phyloP scores from a whole-genome alignment of 2,329 filamentous ascomycete species.

The Neofusicoccum ribis region DNA sequence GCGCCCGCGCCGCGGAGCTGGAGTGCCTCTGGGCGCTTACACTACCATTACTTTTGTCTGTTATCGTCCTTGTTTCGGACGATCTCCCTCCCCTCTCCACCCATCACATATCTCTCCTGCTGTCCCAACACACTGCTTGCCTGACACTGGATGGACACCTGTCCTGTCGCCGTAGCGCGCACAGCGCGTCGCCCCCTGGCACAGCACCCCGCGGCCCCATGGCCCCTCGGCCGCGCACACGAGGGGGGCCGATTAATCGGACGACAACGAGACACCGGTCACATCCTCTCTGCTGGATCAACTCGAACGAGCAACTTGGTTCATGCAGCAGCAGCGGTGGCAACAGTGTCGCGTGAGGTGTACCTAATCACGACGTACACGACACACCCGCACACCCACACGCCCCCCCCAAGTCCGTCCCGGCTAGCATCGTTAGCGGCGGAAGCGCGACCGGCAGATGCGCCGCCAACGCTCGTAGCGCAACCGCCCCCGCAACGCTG shows the following conservation, averaged over 20 bases:
- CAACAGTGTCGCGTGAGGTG: slow-evolving; percentile 13
- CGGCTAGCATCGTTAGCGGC: not conserved
- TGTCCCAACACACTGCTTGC: not conserved
- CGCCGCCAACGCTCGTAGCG: not conserved
- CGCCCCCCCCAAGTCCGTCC: too few species aligned
- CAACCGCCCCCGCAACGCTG: not conserved
- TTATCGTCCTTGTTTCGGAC: not conserved
- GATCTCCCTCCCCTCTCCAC: not conserved
- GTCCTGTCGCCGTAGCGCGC: not conserved
- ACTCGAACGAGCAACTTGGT: not conserved
- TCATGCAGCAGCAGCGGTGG: not conserved
- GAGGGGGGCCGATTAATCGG: too few species aligned
- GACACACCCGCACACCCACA: too few species aligned
- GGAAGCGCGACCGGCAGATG: not conserved
- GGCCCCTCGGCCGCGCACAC: not conserved
- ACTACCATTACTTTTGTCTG: not conserved
- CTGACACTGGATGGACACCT: not conserved
- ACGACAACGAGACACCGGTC: too few species aligned
- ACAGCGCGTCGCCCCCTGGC: not conserved
- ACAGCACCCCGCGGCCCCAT: not conserved
- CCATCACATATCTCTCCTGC: not conserved
- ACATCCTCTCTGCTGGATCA: too few species aligned
- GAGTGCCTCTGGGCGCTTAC: too few species aligned
- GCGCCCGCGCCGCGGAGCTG: not conserved
- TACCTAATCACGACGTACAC: too few species aligned